A percentile compares a stretch with the other conserved stretches of the same genome.
Conservation (phyloP, 2,329 filamentous ascomycete genomes). For the Nigrospora sphaerica region DNA sequence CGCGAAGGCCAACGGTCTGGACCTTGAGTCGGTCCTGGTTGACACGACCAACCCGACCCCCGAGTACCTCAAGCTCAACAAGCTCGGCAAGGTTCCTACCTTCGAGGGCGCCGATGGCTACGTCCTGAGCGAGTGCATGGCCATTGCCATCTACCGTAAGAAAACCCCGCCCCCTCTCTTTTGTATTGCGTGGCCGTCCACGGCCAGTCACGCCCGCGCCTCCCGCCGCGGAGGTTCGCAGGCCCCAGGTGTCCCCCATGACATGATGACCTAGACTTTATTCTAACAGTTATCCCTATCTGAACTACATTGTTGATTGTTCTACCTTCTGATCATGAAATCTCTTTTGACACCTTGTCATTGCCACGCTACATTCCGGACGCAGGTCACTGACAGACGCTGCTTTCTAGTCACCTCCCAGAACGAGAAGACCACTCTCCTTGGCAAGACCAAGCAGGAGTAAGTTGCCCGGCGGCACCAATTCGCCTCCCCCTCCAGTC, state of each 20-base stretch:
- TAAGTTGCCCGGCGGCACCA: conserved; percentile 32
- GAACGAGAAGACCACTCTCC: conserved; percentile 99
- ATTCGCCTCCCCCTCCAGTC: background rate
- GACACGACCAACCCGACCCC: conserved; percentile 56
- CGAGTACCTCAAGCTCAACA: conserved; percentile 82
- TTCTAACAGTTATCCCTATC: conserved; percentile 98
- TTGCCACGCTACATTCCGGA: conserved; percentile 5
- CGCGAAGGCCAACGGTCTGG: conserved; percentile 95
- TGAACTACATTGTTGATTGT: conserved; percentile 86
- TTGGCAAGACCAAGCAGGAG: conserved; percentile 99
- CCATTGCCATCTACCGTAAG: conserved; percentile 97
- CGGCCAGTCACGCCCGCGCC: conserved; percentile 2
- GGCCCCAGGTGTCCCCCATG: conserved; percentile 13
- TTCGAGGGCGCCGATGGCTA: conserved; percentile 92
- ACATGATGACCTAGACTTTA: conserved; percentile 67
- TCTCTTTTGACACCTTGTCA: conserved; percentile 15
- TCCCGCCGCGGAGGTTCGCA: conserved; percentile 3
- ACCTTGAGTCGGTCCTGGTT: conserved; percentile 76
- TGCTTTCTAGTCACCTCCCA: conserved; percentile 77
- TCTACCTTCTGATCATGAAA: conserved; percentile 66
- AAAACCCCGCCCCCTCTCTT: conserved; percentile 9
- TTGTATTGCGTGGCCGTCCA: conserved; percentile 1
- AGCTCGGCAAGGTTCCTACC: conserved; percentile 84
- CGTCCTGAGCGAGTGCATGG: conserved; percentile 80
- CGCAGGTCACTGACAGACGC: conserved; percentile 8